phyloP scores from a whole-genome alignment of 257 asterid species.

The Eustoma russellianum region DNA sequence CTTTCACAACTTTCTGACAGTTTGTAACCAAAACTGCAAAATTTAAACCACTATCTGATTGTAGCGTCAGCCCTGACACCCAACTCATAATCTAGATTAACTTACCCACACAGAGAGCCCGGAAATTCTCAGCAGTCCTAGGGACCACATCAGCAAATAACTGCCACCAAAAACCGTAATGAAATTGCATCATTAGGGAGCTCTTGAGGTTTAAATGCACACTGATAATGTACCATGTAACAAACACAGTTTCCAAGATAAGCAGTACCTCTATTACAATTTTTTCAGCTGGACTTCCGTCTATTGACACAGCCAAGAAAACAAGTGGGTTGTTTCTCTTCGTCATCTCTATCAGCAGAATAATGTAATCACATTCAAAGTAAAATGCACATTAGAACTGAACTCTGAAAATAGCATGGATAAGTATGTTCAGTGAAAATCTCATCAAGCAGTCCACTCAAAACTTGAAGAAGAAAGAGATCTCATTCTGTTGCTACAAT shows the following conservation, averaged over 20 bases:
- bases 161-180: conserved; percentile 35
- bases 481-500: too few relatives aligned
- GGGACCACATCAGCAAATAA: conserved; percentile 91
- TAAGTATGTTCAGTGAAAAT: too few relatives aligned
- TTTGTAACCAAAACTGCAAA: too few relatives aligned
- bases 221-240: conserved; percentile 1
- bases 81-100: neutral
- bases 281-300: conserved; percentile 56
- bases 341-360: conserved; percentile 36
- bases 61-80: neutral
- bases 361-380: conserved; percentile 10
- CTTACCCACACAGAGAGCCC: conserved; percentile 93
- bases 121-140: conserved; percentile 89
- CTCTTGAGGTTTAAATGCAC: neutral
- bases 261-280: conserved; percentile 64
- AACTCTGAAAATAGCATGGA: too few relatives aligned
- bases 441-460: too few relatives aligned
- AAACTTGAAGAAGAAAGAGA: too few relatives aligned
- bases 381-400: neutral
- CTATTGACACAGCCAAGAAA: conserved; percentile 70
- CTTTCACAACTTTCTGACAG: neutral
- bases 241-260: neutral
- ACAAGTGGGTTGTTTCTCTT: conserved; percentile 63
- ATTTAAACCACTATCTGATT: neutral
- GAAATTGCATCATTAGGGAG: neutral